A percentile compares a stretch with the other conserved stretches of the same genome.
Conservation (phyloP, 345 rosid genomes). For the Clarkia xantiana region DNA sequence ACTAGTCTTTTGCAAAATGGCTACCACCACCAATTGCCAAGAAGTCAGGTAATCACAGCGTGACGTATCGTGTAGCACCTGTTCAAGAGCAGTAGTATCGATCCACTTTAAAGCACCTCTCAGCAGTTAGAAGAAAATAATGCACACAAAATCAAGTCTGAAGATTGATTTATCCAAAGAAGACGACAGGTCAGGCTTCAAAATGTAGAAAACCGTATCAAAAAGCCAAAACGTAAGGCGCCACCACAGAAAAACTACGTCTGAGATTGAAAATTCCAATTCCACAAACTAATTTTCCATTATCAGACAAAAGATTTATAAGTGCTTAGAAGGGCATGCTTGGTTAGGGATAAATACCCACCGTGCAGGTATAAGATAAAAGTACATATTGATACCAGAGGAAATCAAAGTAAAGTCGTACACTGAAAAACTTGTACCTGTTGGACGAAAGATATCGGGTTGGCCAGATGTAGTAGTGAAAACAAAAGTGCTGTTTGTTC, state of each 20-base stretch:
- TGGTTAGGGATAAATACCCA: too few species aligned
- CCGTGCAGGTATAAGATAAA: background rate
- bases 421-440: constrained; percentile 35
- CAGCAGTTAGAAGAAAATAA: too few species aligned
- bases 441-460: constrained; percentile 57
- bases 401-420: background rate
- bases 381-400: background rate
- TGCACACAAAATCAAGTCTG: too few species aligned
- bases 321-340: too few species aligned
- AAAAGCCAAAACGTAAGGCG: too few species aligned
- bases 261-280: too few species aligned
- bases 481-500: constrained; percentile 77
- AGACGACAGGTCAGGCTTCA: too few species aligned
- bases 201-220: too few species aligned
- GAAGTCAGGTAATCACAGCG: constrained; percentile 68
- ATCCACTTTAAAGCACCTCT: background rate
- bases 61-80: constrained; percentile 89
- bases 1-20: constrained; percentile 81
- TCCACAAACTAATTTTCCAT: too few species aligned
- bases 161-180: too few species aligned
- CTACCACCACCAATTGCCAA: constrained; percentile 94
- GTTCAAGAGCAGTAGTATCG: constrained; percentile 10
- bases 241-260: too few species aligned
- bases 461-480: constrained; percentile 63
- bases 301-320: too few species aligned